Evolutionary conservation across 2,329 filamentous ascomycete species (phyloP).

Genomic region (Rhinocladiella similis): DNA sequence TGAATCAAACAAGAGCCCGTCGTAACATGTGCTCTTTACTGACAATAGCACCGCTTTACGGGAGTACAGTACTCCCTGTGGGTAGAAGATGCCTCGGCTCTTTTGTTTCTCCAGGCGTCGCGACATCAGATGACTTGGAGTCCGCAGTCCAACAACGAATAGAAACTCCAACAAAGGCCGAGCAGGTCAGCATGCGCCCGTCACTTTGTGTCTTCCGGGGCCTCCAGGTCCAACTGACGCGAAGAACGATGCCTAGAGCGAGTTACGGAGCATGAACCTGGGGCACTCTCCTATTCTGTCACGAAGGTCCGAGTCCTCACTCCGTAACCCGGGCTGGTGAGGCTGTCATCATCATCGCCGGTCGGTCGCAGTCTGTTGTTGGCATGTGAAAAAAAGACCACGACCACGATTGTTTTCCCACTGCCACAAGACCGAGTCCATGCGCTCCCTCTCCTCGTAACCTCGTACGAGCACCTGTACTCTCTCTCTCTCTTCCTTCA

Average conservation of each 20-base stretch:
- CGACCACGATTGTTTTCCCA: not conserved
- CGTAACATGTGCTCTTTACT: too few relatives aligned
- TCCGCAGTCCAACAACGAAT: slow-evolving; percentile 8
- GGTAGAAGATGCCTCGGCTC: slow-evolving; percentile 2
- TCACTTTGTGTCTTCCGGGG: slow-evolving; percentile 1
- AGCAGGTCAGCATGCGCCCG: not conserved
- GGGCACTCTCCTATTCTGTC: not conserved
- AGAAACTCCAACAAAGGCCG: slow-evolving; percentile 2
- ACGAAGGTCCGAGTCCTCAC: not conserved
- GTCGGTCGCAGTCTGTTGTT: not conserved
- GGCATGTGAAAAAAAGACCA: slow-evolving; percentile 1
- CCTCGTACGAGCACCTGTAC: not conserved
- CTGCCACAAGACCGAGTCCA: not conserved
- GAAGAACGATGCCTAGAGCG: too few relatives aligned
- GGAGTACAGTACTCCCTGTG: too few relatives aligned
- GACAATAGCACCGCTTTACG: too few relatives aligned
- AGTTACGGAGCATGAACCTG: too few relatives aligned
- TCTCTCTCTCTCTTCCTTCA: not conserved
- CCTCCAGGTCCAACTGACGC: slow-evolving; percentile 3
- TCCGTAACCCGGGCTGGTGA: not conserved
- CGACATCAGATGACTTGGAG: slow-evolving; percentile 18
- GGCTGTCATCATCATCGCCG: not conserved
- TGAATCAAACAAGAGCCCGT: too few relatives aligned
- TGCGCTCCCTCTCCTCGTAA: not conserved
- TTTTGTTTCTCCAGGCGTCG: not conserved